These are phyloP conservation scores for Corymbia maculata DNA, from an alignment of 345 rosid genomes.

Conservation along the genomic window DNA sequence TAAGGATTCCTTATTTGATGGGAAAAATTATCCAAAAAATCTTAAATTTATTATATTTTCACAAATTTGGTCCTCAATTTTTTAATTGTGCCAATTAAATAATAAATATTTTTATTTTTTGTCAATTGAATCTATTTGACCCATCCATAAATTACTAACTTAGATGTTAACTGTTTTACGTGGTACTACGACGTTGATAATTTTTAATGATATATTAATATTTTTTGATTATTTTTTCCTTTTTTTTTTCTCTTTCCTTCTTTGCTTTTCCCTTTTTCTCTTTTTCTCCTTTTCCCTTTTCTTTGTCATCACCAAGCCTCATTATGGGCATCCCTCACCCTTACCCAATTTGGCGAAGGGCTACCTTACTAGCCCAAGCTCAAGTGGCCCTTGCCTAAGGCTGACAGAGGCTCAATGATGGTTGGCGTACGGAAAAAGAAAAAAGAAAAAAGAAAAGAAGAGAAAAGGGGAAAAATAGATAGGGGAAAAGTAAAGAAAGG, in stretches of 20 bases:
- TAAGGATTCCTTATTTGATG: background rate
- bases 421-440: too few species aligned
- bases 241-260: too few species aligned
- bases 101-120: background rate
- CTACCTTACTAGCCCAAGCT: too few species aligned
- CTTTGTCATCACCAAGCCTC: rapidly evolving
- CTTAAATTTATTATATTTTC: background rate
- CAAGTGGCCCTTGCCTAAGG: too few species aligned
- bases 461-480: rapidly evolving
- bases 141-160: rapidly evolving
- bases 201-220: too few species aligned
- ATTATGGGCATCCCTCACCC: too few species aligned
- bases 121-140: background rate
- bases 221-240: too few species aligned
- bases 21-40: background rate
- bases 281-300: background rate
- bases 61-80: rapidly evolving
- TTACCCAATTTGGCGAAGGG: too few species aligned
- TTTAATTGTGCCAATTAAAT: background rate
- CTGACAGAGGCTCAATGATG: too few species aligned
- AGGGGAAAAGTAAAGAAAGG: too few species aligned
- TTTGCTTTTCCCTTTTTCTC: too few species aligned
- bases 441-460: rapidly evolving
- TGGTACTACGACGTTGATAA: rapidly evolving
- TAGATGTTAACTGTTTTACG: rapidly evolving